A percentile compares a stretch with the other conserved stretches of the same genome.
Evolutionary conservation across 2,329 filamentous ascomycete species (phyloP).

Genomic region (Alternaria sp.): DNA sequence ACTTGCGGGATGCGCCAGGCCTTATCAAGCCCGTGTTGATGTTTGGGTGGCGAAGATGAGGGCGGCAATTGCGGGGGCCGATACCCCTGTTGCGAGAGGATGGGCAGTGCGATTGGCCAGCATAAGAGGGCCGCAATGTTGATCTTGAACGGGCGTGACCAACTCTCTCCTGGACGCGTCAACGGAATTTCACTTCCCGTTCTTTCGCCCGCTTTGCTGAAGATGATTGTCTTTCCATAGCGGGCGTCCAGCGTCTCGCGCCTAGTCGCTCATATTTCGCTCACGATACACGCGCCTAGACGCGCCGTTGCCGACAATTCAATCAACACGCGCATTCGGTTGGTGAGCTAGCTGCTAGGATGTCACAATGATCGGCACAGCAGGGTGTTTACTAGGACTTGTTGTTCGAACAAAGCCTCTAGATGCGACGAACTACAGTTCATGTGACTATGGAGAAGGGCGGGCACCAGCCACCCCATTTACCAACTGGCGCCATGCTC

Average conservation of each 20-base stretch:
- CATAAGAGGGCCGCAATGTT: not conserved
- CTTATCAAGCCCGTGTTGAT: conserved; percentile 6
- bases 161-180: conserved; percentile 8
- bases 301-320: not conserved
- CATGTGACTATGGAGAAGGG: not conserved
- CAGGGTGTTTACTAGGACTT: not conserved
- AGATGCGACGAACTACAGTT: not conserved
- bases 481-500: not conserved
- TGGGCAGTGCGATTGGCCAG: not conserved
- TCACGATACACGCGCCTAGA: not conserved
- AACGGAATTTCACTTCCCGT: not conserved
- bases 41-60: conserved; percentile 7
- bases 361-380: not conserved
- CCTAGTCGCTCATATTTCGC: not conserved
- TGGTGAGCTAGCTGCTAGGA: not conserved
- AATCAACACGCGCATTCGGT: not conserved
- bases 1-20: not conserved
- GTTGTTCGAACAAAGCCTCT: not conserved
- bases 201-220: not conserved
- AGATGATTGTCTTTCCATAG: not conserved
- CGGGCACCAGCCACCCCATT: not conserved
- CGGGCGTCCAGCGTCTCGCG: not conserved
- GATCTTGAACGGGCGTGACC: conserved; percentile 3
- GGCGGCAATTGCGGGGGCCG: conserved; percentile 12
- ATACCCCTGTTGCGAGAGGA: not conserved